These are phyloP conservation scores for Blastomyces gilchristii DNA, from an alignment of 2,329 filamentous ascomycete species.

Conservation along the genomic window DNA sequence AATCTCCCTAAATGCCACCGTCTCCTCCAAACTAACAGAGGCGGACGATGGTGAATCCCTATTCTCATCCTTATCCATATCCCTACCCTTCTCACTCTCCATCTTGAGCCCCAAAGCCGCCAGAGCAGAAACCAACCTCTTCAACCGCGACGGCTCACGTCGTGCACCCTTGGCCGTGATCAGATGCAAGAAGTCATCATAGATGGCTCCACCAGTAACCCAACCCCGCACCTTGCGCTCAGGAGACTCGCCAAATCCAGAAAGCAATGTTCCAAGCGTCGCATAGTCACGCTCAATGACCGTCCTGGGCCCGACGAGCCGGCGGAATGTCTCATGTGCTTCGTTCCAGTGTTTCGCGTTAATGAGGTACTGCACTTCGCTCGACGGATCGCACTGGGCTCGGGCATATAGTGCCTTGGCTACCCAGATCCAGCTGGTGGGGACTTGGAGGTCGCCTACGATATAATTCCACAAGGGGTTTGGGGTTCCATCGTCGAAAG, in stretches of 20 bases:
- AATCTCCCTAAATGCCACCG: constrained; percentile 74
- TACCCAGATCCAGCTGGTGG: constrained; percentile 70
- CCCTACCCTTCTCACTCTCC: constrained; percentile 20
- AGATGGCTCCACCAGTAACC: constrained; percentile 71
- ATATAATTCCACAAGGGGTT: constrained; percentile 48
- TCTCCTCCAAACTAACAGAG: constrained; percentile 45
- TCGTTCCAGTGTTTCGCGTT: constrained; percentile 65
- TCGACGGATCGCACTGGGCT: constrained; percentile 55
- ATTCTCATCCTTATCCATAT: not conserved
- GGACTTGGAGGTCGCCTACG: constrained; percentile 57
- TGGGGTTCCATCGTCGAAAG: constrained; percentile 37
- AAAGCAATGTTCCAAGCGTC: constrained; percentile 57
- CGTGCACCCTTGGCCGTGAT: constrained; percentile 31
- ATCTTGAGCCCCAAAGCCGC: constrained; percentile 32
- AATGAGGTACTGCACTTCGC: constrained; percentile 70
- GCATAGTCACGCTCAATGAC: constrained; percentile 75
- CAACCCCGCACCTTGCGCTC: constrained; percentile 58
- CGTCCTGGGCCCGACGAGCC: constrained; percentile 67
- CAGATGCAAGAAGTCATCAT: constrained; percentile 52
- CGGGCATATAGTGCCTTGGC: constrained; percentile 77
- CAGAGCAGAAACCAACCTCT: constrained; percentile 41
- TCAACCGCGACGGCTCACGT: constrained; percentile 34
- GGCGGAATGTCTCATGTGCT: constrained; percentile 73
- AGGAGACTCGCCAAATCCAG: constrained; percentile 55
- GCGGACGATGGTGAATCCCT: not conserved